These are phyloP conservation scores for Trichothecium roseum DNA, from an alignment of 2,329 filamentous ascomycete genomes.

Conservation along the genomic window DNA sequence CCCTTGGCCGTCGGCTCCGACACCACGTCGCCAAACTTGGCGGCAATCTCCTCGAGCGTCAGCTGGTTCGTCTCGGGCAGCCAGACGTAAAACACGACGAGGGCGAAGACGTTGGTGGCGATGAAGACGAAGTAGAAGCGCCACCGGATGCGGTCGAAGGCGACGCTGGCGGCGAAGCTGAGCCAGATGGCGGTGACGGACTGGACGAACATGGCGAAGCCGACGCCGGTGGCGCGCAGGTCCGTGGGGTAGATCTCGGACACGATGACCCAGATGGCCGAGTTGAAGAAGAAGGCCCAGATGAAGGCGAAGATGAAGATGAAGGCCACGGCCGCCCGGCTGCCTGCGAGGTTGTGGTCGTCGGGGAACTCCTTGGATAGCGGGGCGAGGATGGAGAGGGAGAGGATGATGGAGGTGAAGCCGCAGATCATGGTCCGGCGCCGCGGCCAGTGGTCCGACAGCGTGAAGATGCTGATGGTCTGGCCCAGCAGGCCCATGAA, in stretches of 20 bases:
- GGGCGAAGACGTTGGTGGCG: constrained; percentile 14
- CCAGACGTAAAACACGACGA: constrained; percentile 17
- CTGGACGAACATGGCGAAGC: constrained; percentile 14
- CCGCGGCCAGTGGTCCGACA: constrained; percentile 19
- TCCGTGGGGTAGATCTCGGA: constrained; percentile 17
- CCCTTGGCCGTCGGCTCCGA: no score
- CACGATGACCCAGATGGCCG: constrained; percentile 17
- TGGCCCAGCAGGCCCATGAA: constrained; percentile 20
- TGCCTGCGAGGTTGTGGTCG: constrained; percentile 9
- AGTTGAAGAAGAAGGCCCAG: constrained; percentile 22
- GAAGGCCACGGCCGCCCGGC: constrained; percentile 15
- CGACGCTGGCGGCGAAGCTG: constrained; percentile 15
- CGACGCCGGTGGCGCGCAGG: constrained; percentile 12
- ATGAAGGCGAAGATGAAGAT: constrained; percentile 19
- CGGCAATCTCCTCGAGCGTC: constrained; percentile 13
- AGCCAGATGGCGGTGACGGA: constrained; percentile 17
- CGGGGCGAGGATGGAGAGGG: constrained; percentile 16
- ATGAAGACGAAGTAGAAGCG: constrained; percentile 18
- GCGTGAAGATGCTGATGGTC: constrained; percentile 15
- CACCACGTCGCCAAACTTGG: constrained; percentile 15
- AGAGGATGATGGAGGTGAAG: constrained; percentile 8
- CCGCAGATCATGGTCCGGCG: constrained; percentile 7
- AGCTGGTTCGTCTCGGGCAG: constrained; percentile 17
- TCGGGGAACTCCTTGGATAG: constrained; percentile 13
- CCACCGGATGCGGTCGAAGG: constrained; percentile 14